Evolutionary conservation across 345 rosid genomes (phyloP).

Genomic region (Cardamine resedifolia): DNA sequence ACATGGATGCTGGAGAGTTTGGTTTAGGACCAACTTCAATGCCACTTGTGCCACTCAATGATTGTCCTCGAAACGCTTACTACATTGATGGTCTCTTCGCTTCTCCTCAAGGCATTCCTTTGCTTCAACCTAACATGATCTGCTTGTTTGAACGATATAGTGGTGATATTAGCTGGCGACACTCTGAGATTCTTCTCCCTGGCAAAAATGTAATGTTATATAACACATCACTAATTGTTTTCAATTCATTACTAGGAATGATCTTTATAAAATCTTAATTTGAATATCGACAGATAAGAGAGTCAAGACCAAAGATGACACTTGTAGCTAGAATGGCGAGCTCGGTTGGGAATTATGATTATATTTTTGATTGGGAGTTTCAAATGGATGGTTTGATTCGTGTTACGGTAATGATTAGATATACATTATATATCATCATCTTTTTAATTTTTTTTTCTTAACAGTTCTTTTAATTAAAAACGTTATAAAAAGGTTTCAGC

Average conservation of each 20-base stretch:
- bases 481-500: constrained; percentile 31
- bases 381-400: constrained; percentile 84
- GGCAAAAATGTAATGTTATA: not conserved
- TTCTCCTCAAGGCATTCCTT: not conserved
- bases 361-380: constrained; percentile 87
- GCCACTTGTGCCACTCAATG: constrained; percentile 29
- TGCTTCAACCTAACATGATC: not conserved
- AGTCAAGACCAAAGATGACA: constrained; percentile 84
- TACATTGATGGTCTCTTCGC: constrained; percentile 43
- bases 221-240: not conserved
- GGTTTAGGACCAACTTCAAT: constrained; percentile 42
- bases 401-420: constrained; percentile 45
- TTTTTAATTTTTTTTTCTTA: not conserved
- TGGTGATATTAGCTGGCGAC: not conserved
- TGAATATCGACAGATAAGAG: constrained; percentile 53
- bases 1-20: constrained; percentile 43
- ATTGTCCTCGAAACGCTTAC: constrained; percentile 47
- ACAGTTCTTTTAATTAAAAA: not conserved
- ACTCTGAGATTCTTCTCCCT: not conserved
- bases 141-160: not conserved
- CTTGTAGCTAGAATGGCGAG: constrained; percentile 87
- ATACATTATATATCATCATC: no score
- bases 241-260: not conserved
- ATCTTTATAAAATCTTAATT: not conserved
- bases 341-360: constrained; percentile 84